These are phyloP conservation scores for Candida railenensis DNA, from an alignment of 805 yeast species.

Conservation along the genomic window DNA sequence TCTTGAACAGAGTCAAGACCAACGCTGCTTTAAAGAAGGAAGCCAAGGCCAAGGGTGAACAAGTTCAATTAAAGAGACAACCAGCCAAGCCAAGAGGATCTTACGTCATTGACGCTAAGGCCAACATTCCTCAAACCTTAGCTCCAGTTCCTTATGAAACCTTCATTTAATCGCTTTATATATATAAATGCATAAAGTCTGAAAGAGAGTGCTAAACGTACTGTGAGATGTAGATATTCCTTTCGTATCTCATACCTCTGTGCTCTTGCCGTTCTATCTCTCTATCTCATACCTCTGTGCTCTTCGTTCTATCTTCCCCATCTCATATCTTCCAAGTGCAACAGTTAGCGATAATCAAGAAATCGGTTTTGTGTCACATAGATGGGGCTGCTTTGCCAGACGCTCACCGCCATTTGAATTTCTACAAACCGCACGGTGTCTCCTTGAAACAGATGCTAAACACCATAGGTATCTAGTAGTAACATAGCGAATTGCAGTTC, in stretches of 20 bases:
- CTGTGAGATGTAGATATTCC: neutral
- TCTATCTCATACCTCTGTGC: too few relatives aligned
- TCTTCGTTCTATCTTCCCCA: too few relatives aligned
- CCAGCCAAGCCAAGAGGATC: constrained; percentile 98
- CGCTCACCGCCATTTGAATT: too few relatives aligned
- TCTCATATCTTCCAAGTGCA: neutral
- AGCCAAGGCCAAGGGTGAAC: constrained; percentile 92
- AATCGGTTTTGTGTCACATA: neutral
- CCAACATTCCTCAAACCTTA: constrained; percentile 90
- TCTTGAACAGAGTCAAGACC: constrained; percentile 96
- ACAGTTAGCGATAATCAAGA: neutral
- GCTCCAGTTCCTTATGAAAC: constrained; percentile 99
- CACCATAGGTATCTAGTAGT: too few relatives aligned
- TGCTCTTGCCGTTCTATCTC: neutral
- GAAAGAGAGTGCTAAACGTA: neutral
- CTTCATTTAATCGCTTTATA: constrained; percentile 67
- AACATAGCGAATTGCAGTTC: neutral
- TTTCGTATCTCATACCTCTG: too few relatives aligned
- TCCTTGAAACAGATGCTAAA: too few relatives aligned
- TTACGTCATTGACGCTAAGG: constrained; percentile 77
- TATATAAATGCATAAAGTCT: constrained; percentile 5
- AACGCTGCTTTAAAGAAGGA: constrained; percentile 92
- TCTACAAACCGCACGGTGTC: too few relatives aligned
- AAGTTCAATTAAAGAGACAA: constrained; percentile 94
- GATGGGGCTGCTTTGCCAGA: too few relatives aligned